A percentile compares a stretch with the other conserved stretches of the same genome.
phyloP scores from a whole-genome alignment of 106 monocot species.

The Allium sativum region DNA sequence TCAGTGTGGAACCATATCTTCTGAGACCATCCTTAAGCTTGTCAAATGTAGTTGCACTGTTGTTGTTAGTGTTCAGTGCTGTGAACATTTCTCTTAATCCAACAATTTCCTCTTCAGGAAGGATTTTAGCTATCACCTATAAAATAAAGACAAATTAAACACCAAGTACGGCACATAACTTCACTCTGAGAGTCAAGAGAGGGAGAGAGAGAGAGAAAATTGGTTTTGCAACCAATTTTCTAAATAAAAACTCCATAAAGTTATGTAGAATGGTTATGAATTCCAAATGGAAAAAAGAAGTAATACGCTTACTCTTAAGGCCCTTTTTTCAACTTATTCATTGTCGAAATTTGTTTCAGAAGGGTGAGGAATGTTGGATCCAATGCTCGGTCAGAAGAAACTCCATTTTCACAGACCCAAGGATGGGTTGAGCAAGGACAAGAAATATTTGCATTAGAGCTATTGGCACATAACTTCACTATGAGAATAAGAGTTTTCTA shows the following conservation, averaged over 20 bases:
- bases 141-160: not conserved
- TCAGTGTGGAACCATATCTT: constrained; percentile 24
- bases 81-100: constrained; percentile 24
- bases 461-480: too few species aligned
- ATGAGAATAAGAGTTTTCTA: too few species aligned
- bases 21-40: constrained; percentile 20
- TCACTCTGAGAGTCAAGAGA: too few species aligned
- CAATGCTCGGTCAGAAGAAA: constrained; percentile 26
- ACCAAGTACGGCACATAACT: not conserved
- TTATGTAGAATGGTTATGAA: too few species aligned
- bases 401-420: constrained; percentile 29
- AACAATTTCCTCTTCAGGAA: constrained; percentile 30
- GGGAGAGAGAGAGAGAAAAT: too few species aligned
- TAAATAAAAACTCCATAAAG: too few species aligned
- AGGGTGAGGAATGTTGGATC: constrained; percentile 24
- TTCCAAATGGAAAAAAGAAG: too few species aligned
- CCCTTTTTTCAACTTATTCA: constrained; percentile 35
- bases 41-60: constrained; percentile 27
- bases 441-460: too few species aligned
- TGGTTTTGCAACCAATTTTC: too few species aligned
- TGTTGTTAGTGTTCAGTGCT: constrained; percentile 23
- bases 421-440: constrained; percentile 17
- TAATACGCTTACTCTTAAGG: constrained; percentile 11
- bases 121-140: constrained; percentile 26
- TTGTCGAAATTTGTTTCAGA: constrained; percentile 28